Evolutionary conservation across 2,329 filamentous ascomycete genomes (phyloP), one percentile per base, ranked within the genome.

Genomic region (Leptographium wingfieldii): DNA sequence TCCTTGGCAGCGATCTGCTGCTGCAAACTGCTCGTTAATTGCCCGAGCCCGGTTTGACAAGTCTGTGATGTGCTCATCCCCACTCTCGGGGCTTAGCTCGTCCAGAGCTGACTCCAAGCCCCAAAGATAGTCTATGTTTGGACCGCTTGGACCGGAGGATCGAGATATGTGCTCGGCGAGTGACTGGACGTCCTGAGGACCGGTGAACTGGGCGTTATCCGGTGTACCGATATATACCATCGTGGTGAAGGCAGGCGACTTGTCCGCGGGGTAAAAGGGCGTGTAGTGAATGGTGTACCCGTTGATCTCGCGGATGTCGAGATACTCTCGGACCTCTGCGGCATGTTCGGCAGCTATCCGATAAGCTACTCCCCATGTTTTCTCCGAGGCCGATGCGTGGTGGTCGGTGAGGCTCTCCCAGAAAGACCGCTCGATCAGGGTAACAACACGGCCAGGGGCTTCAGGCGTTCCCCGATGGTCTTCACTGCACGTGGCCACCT

Each of bases 251-350:
- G 65, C 25, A 73, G 66, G 4, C 16, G 70, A 68, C 31, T 69
- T 68, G 63, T 76, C 72, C 4, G 81, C 78, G 7, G 86, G 84
- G 67, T 92, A 78, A 71, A 97, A 96, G 0, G 87, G 84, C 33
- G 91, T 90, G 72, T 91, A 90, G 73, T 96, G 92, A 65, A 96
- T 95, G 59, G 86, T 89, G 74, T 99, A 99, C 31, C 94, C 94
- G 74, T 97, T 96, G 69, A 97, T 96, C 73, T 99, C 94, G 54
- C 94, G 86, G 65, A 96, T 92, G 72, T 97, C 92, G 55, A 99
- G 88, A 71, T 96, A 96, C 61, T 73, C 81, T 66, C 89, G 86
- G 4, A 96, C 92, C 74, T 92, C 86, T 62, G 84, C 80, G 27
- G 95, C 90, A 65, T 85, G 81, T 2, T 82, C 77, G 7, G 85